Percentiles rank a stretch among this genome's conserved stretches.
These are phyloP conservation scores for Malus hybrid DNA, from an alignment of 331 rosid species.

Conservation along the genomic window DNA sequence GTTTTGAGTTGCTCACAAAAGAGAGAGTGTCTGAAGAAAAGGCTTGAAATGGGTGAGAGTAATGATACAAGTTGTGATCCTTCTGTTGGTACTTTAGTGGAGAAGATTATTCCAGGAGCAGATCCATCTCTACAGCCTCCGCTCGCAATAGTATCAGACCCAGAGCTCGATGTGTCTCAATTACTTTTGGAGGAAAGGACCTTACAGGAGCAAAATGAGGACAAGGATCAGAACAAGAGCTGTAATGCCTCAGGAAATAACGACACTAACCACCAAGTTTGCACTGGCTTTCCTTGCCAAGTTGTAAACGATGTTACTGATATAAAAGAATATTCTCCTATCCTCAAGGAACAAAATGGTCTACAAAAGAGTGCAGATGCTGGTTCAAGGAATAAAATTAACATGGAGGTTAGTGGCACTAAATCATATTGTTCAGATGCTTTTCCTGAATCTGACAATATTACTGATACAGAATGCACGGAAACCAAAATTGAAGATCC, in stretches of 20 bases:
- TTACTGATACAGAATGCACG: not conserved
- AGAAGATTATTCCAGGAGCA: constrained; percentile 9
- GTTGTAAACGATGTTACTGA: not conserved
- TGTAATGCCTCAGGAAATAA: not conserved
- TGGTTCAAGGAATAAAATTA: no score
- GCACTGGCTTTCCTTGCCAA: not conserved
- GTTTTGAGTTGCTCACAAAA: not conserved
- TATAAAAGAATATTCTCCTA: no score
- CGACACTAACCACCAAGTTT: not conserved
- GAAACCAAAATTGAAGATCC: constrained; percentile 8
- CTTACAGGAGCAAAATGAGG: not conserved
- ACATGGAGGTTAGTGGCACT: not conserved
- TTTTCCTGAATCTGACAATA: not conserved
- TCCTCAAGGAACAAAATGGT: no score
- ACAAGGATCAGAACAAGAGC: not conserved
- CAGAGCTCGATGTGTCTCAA: not conserved
- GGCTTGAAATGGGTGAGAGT: constrained; percentile 11
- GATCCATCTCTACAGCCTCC: constrained; percentile 13
- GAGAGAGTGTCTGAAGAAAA: constrained; percentile 6
- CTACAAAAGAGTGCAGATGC: no score
- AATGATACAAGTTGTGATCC: constrained; percentile 10
- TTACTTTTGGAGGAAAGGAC: constrained; percentile 9
- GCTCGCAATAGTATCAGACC: not conserved
- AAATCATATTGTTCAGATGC: not conserved
- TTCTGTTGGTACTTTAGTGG: not conserved